Base-by-base conservation (phyloP, 2,329 filamentous ascomycete genomes). In the Aspergillus puulaauensis region DNA sequence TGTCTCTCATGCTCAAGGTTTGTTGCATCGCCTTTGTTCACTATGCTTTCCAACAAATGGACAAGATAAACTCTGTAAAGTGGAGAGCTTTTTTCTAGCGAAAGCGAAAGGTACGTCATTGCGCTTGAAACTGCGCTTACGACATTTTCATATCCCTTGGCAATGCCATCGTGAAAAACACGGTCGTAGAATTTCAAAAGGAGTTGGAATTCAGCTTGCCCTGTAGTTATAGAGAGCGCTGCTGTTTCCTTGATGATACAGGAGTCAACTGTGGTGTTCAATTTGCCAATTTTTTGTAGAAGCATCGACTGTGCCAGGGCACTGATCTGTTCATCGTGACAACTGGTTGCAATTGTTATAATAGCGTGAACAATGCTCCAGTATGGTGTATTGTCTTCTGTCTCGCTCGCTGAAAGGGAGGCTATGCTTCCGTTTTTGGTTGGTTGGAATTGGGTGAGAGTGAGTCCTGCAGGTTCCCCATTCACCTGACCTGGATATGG, bases 231-330 rank as follows among this genome's bases (percentile, higher is more conserved):
- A 33, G 92, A 89, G 55, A 99, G 78, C 6, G 85, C 81, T 8
- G 92, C 91, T 6, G 91, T 87, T 59, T 96, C 92, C 15, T 85
- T 86, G 54, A 98, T 88, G 59, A 99, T 95, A 55, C 89, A 88
- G 31, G 89, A 87, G 77, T 98, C 93, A 2, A 97, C 90, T 4
- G 83, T 79, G 58, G 85, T 82, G 68, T 86, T 95, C 55, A 97
- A 86, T 74, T 95, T 93, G 60, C 89, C 88, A 57, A 98, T 85
- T 74, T 99, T 98, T 70, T 99, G 95, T n/a, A 96, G 78, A 23
- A 99, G 85, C 87, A 99, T 97, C 1, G 92, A 96, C 66, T 97
- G 90, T 2, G 93, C 93, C 52, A 99, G 80, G 5, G 93, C 93
- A 6, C 90, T 95, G 54, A 99, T 96, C 76, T 97, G 96, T 59